A percentile compares a stretch with the other conserved stretches of the same genome.
Evolutionary conservation across 805 yeast species (phyloP).

Genomic region (Komagataella populi): DNA sequence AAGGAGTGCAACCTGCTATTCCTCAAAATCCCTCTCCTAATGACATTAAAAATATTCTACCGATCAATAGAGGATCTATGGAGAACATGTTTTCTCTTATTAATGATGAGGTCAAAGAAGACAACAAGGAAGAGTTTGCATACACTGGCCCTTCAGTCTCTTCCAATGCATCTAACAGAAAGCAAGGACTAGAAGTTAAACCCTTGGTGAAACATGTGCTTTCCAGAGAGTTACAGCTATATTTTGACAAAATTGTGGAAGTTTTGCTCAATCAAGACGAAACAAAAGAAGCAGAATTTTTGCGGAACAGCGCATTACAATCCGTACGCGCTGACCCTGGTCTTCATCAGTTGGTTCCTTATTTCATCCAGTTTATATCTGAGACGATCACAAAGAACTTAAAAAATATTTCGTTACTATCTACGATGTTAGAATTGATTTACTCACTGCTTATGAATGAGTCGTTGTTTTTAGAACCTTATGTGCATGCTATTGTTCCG

Average conservation of each 20-base stretch:
- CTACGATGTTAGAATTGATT: constrained; percentile 81
- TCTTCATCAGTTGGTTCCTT: constrained; percentile 90
- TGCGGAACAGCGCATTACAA: constrained; percentile 70
- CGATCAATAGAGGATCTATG: constrained; percentile 74
- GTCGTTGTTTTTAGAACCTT: constrained; percentile 84
- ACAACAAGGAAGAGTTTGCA: constrained; percentile 10
- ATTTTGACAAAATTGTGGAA: constrained; percentile 80
- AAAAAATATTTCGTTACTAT: constrained; percentile 51
- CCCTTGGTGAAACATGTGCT: constrained; percentile 92
- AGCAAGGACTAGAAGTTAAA: constrained; percentile 50
- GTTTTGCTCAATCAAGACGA: constrained; percentile 48
- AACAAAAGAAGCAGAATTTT: constrained; percentile 30
- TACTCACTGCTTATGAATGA: constrained; percentile 74
- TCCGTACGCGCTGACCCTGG: constrained; percentile 90
- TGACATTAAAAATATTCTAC: constrained; percentile 69
- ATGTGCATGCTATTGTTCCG: constrained; percentile 95
- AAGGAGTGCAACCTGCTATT: constrained; percentile 95
- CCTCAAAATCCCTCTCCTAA: constrained; percentile 87
- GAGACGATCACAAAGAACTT: constrained; percentile 88
- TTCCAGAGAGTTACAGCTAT: constrained; percentile 86
- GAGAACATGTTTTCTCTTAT: constrained; percentile 43
- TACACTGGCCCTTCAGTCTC: constrained; percentile 7
- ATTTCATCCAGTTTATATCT: constrained; percentile 89
- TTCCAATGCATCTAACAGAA: constrained; percentile 8
- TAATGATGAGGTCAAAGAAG: constrained; percentile 23